Evolutionary conservation across 78 protist genomes (phyloP), one percentile per base, ranked within the genome.

Genomic region (Salpingoeca rosetta): DNA sequence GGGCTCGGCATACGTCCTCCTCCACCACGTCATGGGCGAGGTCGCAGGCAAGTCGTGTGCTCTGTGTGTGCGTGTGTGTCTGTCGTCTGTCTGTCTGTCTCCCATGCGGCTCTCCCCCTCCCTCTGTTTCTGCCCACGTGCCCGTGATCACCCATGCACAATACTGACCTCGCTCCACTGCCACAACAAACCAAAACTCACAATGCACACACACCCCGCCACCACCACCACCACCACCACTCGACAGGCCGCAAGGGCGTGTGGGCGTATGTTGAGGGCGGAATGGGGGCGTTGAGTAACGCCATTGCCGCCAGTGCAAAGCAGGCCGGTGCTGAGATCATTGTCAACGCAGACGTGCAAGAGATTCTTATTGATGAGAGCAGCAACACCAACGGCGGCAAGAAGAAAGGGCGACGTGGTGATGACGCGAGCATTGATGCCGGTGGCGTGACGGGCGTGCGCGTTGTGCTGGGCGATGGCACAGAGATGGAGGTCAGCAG

Each of bases 21-120:
- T 91, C 17, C 93, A 91, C 74, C 93, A 88, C 31, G 89, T 90
- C 57, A 90, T 91, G 93, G 93, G 93, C 35, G 88, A 44, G 38
- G 42, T 28, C 35, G 83, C 28, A 12, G 89, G 88, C n/a, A 28
- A 10, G 41, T 17, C 65, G 17, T n/a, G n/a, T n/a, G n/a, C n/a
- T n/a, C n/a, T n/a, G n/a, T n/a, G n/a, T n/a, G n/a, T n/a, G n/a
- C n/a, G n/a, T n/a, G n/a, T n/a, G n/a, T n/a, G n/a, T n/a, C n/a
- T n/a, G n/a, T n/a, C n/a, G n/a, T n/a, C n/a, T n/a, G n/a, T n/a
- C n/a, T n/a, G n/a, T n/a, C n/a, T n/a, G n/a, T n/a, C n/a, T n/a
- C n/a, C n/a, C n/a, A n/a, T n/a, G n/a, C n/a, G n/a, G n/a, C n/a
- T n/a, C n/a, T n/a, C n/a, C n/a, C n/a, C n/a, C n/a, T n/a, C n/a